Evolutionary conservation across 441 rosid species (phyloP), one percentile per base, ranked within the genome.

Genomic region (Gossypium davidsonii): DNA sequence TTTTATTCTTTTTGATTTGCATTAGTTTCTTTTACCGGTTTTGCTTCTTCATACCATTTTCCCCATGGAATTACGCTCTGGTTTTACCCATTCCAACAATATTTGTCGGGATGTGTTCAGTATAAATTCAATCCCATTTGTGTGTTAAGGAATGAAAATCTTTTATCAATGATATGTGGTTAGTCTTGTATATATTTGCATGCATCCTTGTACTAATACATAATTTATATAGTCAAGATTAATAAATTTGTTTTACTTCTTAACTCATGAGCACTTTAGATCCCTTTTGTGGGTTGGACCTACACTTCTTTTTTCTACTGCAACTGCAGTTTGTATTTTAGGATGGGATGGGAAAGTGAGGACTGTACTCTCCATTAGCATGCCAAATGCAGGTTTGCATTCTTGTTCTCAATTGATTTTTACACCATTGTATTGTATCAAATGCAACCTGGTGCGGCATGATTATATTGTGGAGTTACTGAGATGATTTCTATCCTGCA

Each of bases 331-430:
- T 74, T 80, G 96, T 76, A 31, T 96, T 75, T 97, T 96, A 72
- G 99, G 99, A 70, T 96, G 99, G 99, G 99, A 96, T 79, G 97
- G 99, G 73, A 88, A 83, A 82, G 96, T 84, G 76, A 91, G 98
- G 87, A 87, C 94, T 70, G 76, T 93, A 80, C 87, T 93, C 75
- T 96, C 99, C 49, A 79, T 91, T 77, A 96, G 93, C 82, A 83
- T 91, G 90, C 98, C 97, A 59, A 84, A 87, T 74, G 89, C 99
- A 81, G 98, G 99, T 93, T 77, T 63, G 58, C 62, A 67, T 46
- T 77, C 62, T 28, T 53, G 63, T 49, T 73, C 3, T 66, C 57
- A 64, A 66, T 68, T 60, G 59, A 6, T 48, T 72, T n/a, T 10
- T 7, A 12, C 55, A 8, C 39, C 25, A 52, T 77, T 25, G 15